Conservation (phyloP, 2,329 filamentous ascomycete species). For the Pyrenochaeta sp. region DNA sequence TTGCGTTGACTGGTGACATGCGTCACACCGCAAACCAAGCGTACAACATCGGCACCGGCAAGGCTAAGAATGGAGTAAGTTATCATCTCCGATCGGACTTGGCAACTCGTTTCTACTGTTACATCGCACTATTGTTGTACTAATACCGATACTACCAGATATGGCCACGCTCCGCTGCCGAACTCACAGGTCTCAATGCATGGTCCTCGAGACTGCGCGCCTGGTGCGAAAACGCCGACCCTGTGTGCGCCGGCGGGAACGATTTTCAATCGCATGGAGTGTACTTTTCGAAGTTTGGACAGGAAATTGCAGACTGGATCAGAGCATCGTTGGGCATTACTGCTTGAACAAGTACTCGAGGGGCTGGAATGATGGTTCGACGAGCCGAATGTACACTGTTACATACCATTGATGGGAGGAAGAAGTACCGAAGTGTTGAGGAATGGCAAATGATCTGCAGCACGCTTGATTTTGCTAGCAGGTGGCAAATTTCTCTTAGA, state of each 20-base stretch:
- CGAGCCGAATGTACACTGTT: no score
- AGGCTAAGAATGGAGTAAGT: constrained; percentile 1
- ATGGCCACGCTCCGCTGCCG: not conserved
- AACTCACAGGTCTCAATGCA: not conserved
- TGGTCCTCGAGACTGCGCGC: not conserved
- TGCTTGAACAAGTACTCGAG: not conserved
- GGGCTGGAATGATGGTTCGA: no score
- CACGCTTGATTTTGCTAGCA: no score
- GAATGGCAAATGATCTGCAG: no score
- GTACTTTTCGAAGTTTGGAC: not conserved
- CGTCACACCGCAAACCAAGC: not conserved
- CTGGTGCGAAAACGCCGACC: not conserved
- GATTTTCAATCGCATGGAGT: not conserved
- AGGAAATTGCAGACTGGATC: not conserved
- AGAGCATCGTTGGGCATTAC: not conserved
- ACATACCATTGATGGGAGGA: no score
- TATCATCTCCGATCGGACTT: not conserved
- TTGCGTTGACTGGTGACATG: not conserved
- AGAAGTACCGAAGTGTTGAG: no score
- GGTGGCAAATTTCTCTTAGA: no score
- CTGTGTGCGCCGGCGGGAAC: not conserved
- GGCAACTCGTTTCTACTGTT: not conserved
- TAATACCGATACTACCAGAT: not conserved
- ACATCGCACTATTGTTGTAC: not conserved
- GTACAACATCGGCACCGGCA: not conserved